phyloP scores from a whole-genome alignment of 179 eudicot genomes.

The Spergularia azorica region DNA sequence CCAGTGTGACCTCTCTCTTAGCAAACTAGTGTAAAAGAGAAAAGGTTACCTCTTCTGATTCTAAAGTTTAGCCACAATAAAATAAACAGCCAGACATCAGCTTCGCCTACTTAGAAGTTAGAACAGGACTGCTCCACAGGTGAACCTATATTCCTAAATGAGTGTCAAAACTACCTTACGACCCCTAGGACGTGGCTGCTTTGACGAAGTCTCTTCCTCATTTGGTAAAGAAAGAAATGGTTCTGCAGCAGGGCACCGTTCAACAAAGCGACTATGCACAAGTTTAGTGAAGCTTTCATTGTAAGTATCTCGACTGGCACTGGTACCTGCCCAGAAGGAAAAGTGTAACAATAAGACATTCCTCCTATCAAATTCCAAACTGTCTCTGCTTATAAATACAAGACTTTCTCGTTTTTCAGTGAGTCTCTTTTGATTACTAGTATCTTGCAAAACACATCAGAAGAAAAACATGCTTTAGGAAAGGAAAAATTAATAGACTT shows the following conservation, averaged over 20 bases:
- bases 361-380: not conserved
- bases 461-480: no score
- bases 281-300: slow-evolving; percentile 61
- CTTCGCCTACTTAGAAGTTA: slow-evolving; percentile 1
- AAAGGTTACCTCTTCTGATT: slow-evolving; percentile 12
- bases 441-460: no score
- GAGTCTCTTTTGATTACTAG: no score
- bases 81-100: slow-evolving; percentile 5
- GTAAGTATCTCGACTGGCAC: slow-evolving; percentile 33
- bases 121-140: not conserved
- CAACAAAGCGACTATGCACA: slow-evolving; percentile 59
- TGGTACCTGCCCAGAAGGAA: slow-evolving; percentile 31
- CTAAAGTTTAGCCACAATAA: slow-evolving; percentile 1
- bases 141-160: not conserved
- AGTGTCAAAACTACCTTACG: slow-evolving; percentile 14
- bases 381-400: no score
- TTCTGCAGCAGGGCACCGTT: slow-evolving; percentile 79
- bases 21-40: slow-evolving; percentile 29
- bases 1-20: slow-evolving; percentile 45
- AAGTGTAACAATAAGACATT: not conserved
- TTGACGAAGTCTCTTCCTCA: slow-evolving; percentile 46
- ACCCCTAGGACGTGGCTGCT: slow-evolving; percentile 52
- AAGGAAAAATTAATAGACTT: no score
- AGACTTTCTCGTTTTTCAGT: no score
- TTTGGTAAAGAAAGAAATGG: slow-evolving; percentile 52